phyloP scores from a whole-genome alignment of 805 yeast species.

The Maudiozyma bulderi region DNA sequence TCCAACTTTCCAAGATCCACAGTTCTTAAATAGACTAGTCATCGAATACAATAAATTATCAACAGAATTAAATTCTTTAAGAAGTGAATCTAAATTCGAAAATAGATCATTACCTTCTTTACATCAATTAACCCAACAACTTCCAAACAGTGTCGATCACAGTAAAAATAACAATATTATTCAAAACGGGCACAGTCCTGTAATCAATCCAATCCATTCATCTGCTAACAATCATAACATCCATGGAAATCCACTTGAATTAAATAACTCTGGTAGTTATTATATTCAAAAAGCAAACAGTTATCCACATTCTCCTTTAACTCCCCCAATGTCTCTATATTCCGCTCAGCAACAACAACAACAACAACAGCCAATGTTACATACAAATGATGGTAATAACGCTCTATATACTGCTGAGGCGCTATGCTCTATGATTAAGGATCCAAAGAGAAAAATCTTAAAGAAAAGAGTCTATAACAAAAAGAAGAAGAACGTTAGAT shows the following conservation, averaged over 20 bases:
- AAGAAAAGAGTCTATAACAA: background rate
- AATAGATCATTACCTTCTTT: background rate
- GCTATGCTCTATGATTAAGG: background rate
- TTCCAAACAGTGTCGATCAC: background rate
- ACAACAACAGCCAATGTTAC: conserved; percentile 5
- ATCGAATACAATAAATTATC: background rate
- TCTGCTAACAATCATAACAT: background rate
- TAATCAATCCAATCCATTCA: background rate
- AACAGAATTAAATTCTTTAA: background rate
- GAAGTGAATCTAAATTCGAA: background rate
- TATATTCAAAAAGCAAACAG: background rate
- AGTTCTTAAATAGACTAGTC: background rate
- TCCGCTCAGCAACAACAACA: background rate
- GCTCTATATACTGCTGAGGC: background rate
- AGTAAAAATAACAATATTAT: background rate
- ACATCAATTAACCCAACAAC: background rate
- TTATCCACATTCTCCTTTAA: background rate
- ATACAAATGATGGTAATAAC: background rate
- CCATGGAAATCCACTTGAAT: background rate
- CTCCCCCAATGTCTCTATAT: background rate
- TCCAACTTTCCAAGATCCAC: background rate
- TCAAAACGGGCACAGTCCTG: background rate
- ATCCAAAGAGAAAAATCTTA: background rate
- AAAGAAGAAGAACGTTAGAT: conserved; percentile 3
- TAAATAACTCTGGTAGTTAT: conserved; percentile 1